These are phyloP conservation scores for Neobulgaria alba DNA, from an alignment of 2,329 filamentous ascomycete genomes.

Conservation along the genomic window DNA sequence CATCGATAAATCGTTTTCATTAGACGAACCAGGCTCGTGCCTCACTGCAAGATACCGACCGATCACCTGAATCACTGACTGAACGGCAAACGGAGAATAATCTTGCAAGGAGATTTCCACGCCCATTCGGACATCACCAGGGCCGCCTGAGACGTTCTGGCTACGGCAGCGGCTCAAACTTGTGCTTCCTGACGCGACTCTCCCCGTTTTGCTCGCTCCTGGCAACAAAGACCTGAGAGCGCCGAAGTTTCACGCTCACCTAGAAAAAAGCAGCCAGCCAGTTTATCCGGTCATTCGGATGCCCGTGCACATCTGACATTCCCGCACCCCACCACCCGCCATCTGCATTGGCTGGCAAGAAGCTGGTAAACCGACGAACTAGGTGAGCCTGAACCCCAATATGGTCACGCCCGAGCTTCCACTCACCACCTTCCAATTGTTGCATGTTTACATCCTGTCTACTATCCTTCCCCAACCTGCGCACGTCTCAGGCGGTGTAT, in stretches of 20 bases:
- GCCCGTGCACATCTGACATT: constrained; percentile 23
- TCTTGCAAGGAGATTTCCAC: too few relatives aligned
- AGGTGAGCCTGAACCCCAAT: constrained; percentile 1
- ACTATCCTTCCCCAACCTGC: too few relatives aligned
- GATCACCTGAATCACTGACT: too few relatives aligned
- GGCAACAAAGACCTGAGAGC: constrained; percentile 7
- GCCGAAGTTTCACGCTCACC: constrained; percentile 11
- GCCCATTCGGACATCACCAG: too few relatives aligned
- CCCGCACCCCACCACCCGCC: constrained; percentile 18
- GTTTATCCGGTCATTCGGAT: constrained; percentile 19
- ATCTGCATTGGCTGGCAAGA: constrained; percentile 22
- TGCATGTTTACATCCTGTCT: constrained; percentile 8
- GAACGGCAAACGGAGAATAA: too few relatives aligned
- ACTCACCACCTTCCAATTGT: too few relatives aligned
- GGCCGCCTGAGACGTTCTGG: too few relatives aligned
- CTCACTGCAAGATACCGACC: too few relatives aligned
- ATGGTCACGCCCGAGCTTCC: neutral
- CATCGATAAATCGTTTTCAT: too few relatives aligned
- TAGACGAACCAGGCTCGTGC: too few relatives aligned
- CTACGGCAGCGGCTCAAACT: too few relatives aligned
- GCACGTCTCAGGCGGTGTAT: too few relatives aligned
- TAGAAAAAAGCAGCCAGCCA: constrained; percentile 4
- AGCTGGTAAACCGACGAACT: constrained; percentile 1
- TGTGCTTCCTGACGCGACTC: neutral
- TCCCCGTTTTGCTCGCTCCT: constrained; percentile 1